phyloP scores from a whole-genome alignment of 2,329 filamentous ascomycete species.

The Berkeleyomyces rouxiae region DNA sequence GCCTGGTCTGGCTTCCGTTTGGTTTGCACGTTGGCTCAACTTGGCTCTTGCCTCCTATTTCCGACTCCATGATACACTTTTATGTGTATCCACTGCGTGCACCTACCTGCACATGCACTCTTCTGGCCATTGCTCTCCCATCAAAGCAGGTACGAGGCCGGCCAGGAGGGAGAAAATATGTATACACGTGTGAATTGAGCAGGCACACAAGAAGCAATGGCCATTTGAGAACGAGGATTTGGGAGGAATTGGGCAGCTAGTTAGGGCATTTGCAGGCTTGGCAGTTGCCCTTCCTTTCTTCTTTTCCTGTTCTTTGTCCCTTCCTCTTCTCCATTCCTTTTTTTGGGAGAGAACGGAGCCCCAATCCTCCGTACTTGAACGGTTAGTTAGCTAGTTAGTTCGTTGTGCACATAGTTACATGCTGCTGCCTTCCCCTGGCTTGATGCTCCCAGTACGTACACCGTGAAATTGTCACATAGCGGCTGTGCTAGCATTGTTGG shows the following conservation, averaged over 20 bases:
- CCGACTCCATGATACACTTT: not conserved
- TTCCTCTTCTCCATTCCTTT: not conserved
- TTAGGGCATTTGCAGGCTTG: not conserved
- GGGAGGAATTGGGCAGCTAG: not conserved
- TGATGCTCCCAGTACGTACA: no score
- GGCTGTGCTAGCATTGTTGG: not conserved
- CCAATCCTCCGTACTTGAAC: no score
- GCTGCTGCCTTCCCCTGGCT: not conserved
- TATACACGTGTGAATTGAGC: not conserved
- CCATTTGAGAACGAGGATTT: not conserved
- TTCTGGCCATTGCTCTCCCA: not conserved
- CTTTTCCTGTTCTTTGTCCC: not conserved
- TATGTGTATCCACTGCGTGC: not conserved
- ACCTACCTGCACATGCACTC: no score
- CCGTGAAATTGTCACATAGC: no score
- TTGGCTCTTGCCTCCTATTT: not conserved
- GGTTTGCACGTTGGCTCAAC: not conserved
- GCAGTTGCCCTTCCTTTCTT: not conserved
- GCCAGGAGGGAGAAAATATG: not conserved
- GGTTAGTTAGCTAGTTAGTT: no score
- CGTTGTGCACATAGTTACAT: not conserved
- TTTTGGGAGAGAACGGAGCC: no score
- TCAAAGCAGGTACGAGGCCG: constrained; percentile 1
- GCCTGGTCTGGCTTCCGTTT: no score
- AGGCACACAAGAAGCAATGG: not conserved